Conservation (phyloP, 148 eudicot genomes). For the Pharnaceum exiguum region DNA sequence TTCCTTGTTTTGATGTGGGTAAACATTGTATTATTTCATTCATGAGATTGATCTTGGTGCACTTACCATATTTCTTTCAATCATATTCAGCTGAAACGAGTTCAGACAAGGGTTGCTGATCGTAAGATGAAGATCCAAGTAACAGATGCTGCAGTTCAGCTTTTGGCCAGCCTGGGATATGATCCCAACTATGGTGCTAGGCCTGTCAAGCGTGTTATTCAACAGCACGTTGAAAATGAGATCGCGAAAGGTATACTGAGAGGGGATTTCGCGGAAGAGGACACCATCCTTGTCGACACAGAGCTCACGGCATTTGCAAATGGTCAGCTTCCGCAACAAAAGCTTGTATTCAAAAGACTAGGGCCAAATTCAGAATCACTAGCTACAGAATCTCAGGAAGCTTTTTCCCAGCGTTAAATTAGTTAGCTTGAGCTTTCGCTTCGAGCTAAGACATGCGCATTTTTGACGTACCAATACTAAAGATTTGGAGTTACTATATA, state of each 20-base stretch:
- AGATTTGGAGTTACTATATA: too few species aligned
- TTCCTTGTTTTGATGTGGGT: too few species aligned
- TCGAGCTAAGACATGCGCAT: too few species aligned
- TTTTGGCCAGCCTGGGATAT: constrained; percentile 83
- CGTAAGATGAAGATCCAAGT: constrained; percentile 74
- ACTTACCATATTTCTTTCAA: neutral
- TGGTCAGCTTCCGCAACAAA: constrained; percentile 86
- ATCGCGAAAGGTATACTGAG: constrained; percentile 86
- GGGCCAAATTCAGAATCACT: constrained; percentile 33
- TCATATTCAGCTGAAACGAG: constrained; percentile 60
- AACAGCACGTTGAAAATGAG: constrained; percentile 88
- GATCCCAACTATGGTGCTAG: constrained; percentile 97
- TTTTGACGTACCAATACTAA: too few species aligned
- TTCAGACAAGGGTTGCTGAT: constrained; percentile 80
- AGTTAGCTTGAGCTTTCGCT: too few species aligned
- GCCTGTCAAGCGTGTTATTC: constrained; percentile 93
- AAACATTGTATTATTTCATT: too few species aligned
- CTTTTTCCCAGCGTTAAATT: constrained; percentile 35
- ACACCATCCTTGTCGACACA: constrained; percentile 59
- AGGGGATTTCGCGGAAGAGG: constrained; percentile 92
- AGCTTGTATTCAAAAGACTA: constrained; percentile 48
- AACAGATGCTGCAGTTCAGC: constrained; percentile 70
- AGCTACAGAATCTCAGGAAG: constrained; percentile 38
- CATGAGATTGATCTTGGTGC: too few species aligned
- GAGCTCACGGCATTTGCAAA: constrained; percentile 67